A percentile compares a stretch with the other conserved stretches of the same genome.
Evolutionary conservation across 345 rosid genomes (phyloP).

Genomic region (Draba incana): DNA sequence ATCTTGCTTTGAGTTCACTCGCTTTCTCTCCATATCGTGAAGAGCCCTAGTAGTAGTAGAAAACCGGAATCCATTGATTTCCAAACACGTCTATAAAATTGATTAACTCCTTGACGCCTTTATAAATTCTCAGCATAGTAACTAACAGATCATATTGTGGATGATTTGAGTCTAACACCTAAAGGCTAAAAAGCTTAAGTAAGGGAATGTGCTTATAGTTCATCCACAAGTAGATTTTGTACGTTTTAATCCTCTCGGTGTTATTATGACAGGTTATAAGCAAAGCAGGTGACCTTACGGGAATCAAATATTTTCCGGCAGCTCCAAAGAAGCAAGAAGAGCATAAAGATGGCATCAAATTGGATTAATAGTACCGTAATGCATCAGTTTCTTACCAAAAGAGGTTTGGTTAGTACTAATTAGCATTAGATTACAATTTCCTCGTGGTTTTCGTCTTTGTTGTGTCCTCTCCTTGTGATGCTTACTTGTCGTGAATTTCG

Average conservation of each 20-base stretch:
- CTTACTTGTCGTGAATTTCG: constrained; percentile 22
- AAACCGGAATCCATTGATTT: neutral
- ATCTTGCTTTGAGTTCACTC: neutral
- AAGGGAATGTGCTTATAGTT: neutral
- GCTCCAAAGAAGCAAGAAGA: constrained; percentile 62
- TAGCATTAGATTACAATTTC: constrained; percentile 26
- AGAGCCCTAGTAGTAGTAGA: neutral
- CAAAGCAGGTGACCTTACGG: constrained; percentile 73
- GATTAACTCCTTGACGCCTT: too few relatives aligned
- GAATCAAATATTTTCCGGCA: constrained; percentile 84
- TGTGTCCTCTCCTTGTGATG: neutral
- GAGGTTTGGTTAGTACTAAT: constrained; percentile 22
- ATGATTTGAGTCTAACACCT: constrained; percentile 1
- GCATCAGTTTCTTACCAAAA: constrained; percentile 25
- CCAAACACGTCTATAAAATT: neutral
- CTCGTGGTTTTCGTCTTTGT: constrained; percentile 9
- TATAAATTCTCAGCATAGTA: too few relatives aligned
- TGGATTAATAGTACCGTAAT: constrained; percentile 35
- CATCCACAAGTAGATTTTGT: neutral
- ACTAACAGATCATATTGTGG: too few relatives aligned
- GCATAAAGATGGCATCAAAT: constrained; percentile 39
- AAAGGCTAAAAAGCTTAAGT: neutral
- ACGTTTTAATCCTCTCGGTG: neutral
- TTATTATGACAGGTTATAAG: constrained; percentile 64
- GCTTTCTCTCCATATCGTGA: neutral